Conservation (phyloP, 2,329 filamentous ascomycete genomes). For the Aspergillus candidus region DNA sequence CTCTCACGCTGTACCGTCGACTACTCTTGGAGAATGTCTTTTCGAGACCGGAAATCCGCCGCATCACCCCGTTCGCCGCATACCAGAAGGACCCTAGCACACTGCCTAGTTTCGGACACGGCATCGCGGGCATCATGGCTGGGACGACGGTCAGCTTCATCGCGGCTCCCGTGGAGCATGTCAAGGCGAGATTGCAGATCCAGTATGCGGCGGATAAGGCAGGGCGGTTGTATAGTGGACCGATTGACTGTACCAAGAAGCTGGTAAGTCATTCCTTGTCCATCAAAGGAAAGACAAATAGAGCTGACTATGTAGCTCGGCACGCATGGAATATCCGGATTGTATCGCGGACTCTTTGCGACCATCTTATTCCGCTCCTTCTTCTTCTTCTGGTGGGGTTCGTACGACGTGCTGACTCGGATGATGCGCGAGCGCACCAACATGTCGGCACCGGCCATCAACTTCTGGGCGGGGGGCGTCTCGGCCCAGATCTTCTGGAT, state of each 20-base stretch:
- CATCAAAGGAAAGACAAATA: not conserved
- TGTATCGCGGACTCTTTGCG: conserved; percentile 80
- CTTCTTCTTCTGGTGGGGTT: conserved; percentile 99
- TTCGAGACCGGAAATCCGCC: conserved; percentile 43
- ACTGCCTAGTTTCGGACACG: conserved; percentile 74
- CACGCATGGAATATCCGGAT: conserved; percentile 66
- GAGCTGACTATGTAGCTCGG: conserved; percentile 29
- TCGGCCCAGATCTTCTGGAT: conserved; percentile 95
- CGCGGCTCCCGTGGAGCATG: conserved; percentile 87
- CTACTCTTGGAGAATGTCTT: conserved; percentile 77
- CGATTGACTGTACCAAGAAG: conserved; percentile 73
- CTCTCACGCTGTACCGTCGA: conserved; percentile 81
- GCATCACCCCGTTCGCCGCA: conserved; percentile 32
- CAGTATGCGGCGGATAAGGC: conserved; percentile 80
- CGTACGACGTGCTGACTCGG: conserved; percentile 77
- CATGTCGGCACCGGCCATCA: conserved; percentile 72
- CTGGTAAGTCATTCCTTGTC: conserved; percentile 33
- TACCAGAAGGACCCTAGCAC: conserved; percentile 36
- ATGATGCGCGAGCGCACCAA: conserved; percentile 60
- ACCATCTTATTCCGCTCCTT: conserved; percentile 85
- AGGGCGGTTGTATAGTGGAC: conserved; percentile 74
- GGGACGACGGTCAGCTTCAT: conserved; percentile 88
- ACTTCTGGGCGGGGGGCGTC: conserved; percentile 95
- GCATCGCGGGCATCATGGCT: conserved; percentile 77
- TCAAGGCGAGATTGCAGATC: conserved; percentile 89